Percentiles rank a stretch among this genome's conserved stretches.
Evolutionary conservation across 1,284 basidiomycete species (phyloP).

Genomic region (Tilletiopsis washingtonensis): DNA sequence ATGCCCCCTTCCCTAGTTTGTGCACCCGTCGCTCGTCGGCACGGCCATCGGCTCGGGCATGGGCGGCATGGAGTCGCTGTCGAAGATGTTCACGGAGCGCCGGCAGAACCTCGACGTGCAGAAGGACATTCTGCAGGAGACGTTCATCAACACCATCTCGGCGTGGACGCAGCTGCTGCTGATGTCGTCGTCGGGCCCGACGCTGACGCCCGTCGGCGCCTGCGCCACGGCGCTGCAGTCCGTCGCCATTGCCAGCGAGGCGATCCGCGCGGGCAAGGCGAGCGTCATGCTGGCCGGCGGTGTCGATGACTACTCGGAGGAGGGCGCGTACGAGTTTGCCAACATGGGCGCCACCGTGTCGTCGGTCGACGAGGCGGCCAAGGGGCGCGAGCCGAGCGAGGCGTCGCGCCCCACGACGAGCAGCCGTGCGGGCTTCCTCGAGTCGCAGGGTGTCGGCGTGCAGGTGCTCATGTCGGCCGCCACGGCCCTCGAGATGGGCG

Average conservation of each 20-base stretch:
- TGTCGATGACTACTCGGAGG: slow-evolving; percentile 94
- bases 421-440: slow-evolving; percentile 67
- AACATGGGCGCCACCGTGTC: slow-evolving; percentile 99
- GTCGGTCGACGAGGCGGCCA: slow-evolving; percentile 90
- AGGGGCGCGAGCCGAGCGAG: slow-evolving; percentile 93
- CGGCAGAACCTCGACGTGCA: slow-evolving; percentile 95
- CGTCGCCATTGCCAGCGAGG: slow-evolving; percentile 93
- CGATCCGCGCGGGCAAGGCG: slow-evolving; percentile 86
- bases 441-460: slow-evolving; percentile 90
- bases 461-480: slow-evolving; percentile 94
- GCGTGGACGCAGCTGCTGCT: slow-evolving; percentile 91
- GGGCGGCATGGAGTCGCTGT: slow-evolving; percentile 66
- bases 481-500: slow-evolving; percentile 88
- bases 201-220: slow-evolving; percentile 97
- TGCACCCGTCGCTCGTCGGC: slow-evolving; percentile 85
- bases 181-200: slow-evolving; percentile 59
- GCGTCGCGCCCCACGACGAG: slow-evolving; percentile 96
- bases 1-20: slow-evolving; percentile 50
- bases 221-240: slow-evolving; percentile 97
- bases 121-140: slow-evolving; percentile 96
- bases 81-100: slow-evolving; percentile 89
- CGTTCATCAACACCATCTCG: slow-evolving; percentile 53
- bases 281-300: slow-evolving; percentile 99
- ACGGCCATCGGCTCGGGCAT: slow-evolving; percentile 64
- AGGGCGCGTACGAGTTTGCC: slow-evolving; percentile 85